Evolutionary conservation across 164 flowering plant genomes (phyloP).

Genomic region (Piper betle): DNA sequence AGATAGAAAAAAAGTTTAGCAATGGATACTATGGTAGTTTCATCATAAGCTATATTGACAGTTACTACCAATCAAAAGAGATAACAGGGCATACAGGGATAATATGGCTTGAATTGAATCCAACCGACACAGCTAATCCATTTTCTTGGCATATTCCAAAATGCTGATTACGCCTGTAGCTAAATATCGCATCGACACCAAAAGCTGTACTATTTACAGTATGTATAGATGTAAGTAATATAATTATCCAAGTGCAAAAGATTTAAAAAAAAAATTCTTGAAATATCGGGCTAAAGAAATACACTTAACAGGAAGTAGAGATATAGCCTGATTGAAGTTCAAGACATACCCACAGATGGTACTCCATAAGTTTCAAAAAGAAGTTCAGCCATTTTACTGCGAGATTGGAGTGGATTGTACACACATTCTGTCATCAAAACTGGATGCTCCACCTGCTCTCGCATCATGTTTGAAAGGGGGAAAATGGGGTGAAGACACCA

Average conservation of each 20-base stretch:
- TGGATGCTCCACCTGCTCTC: slow-evolving; percentile 92
- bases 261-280: not conserved
- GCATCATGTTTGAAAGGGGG: slow-evolving; percentile 25
- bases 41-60: not conserved
- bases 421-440: slow-evolving; percentile 87
- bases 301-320: not conserved
- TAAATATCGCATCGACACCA: slow-evolving; percentile 96
- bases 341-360: slow-evolving; percentile 72
- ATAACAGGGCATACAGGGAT: slow-evolving; percentile 49
- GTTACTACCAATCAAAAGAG: not conserved
- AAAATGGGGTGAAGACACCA: not conserved
- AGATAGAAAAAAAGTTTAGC: not conserved
- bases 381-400: slow-evolving; percentile 98
- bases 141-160: slow-evolving; percentile 66
- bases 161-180: slow-evolving; percentile 79
- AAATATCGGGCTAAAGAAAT: not conserved
- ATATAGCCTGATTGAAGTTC: not conserved
- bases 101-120: slow-evolving; percentile 74
- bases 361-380: slow-evolving; percentile 95
- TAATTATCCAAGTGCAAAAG: not conserved
- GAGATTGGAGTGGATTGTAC: slow-evolving; percentile 92
- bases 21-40: not conserved
- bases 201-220: slow-evolving; percentile 43
- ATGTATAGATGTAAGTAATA: not conserved
- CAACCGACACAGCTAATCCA: slow-evolving; percentile 80